Evolutionary conservation across 352 stramenopile genomes (phyloP).

Genomic region (Globisporangium orthogonon): DNA sequence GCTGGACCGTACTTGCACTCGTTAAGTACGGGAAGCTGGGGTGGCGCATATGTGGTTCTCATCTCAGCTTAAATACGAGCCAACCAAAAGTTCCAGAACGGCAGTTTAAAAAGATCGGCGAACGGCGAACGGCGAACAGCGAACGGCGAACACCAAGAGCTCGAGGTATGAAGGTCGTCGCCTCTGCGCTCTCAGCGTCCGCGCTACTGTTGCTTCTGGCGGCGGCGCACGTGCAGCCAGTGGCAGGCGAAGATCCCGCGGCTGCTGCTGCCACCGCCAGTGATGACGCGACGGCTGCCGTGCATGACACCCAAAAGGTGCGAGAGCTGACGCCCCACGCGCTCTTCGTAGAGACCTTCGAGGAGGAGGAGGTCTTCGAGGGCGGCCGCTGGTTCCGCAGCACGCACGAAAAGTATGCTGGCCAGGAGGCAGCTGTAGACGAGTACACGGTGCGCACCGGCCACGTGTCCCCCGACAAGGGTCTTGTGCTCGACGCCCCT

Average conservation of each 20-base stretch:
- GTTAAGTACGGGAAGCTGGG: neutral
- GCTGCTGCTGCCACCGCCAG: neutral
- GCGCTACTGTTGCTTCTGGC: slow-evolving; percentile 30
- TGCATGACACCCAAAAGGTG: slow-evolving; percentile 28
- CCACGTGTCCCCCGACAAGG: slow-evolving; percentile 52
- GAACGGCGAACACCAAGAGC: no score
- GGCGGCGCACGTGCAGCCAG: neutral
- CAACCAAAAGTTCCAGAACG: neutral
- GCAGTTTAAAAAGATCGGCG: neutral
- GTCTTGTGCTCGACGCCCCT: slow-evolving; percentile 59
- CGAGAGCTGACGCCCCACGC: slow-evolving; percentile 44
- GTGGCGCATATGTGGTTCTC: neutral
- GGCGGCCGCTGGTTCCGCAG: slow-evolving; percentile 81
- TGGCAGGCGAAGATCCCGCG: neutral
- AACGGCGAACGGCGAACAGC: neutral
- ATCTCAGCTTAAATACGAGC: neutral
- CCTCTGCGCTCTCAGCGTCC: slow-evolving; percentile 30
- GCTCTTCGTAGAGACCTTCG: slow-evolving; percentile 80
- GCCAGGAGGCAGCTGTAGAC: slow-evolving; percentile 59
- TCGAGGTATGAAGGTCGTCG: slow-evolving; percentile 52
- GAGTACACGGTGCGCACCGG: slow-evolving; percentile 54
- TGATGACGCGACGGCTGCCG: neutral
- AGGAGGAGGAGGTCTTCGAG: slow-evolving; percentile 46
- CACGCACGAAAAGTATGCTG: slow-evolving; percentile 72
- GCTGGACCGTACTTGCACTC: no score